Evolutionary conservation across 305 asterid species (phyloP).

Genomic region (Striga hermonthica): DNA sequence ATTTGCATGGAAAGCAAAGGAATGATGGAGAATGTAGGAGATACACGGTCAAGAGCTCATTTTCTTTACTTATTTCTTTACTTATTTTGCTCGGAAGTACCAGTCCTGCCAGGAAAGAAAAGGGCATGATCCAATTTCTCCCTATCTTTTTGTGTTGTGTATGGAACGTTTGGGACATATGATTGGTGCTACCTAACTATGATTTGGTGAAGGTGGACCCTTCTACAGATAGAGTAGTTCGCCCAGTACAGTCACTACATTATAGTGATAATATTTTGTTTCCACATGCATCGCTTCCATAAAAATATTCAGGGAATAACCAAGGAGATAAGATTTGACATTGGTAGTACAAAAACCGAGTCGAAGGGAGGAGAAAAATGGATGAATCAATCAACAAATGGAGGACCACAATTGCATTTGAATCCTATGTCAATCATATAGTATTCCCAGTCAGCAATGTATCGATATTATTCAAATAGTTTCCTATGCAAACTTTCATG

Average conservation of each 20-base stretch:
- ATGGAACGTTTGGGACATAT: too few species aligned
- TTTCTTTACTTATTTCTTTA: too few species aligned
- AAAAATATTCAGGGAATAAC: slow-evolving; percentile 21
- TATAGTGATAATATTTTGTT: slow-evolving; percentile 8
- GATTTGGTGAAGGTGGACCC: too few species aligned
- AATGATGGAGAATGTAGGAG: too few species aligned
- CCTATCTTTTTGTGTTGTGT: too few species aligned
- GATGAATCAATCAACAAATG: slow-evolving; percentile 21
- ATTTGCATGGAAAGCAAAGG: too few species aligned
- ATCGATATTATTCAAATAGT: slow-evolving; percentile 16
- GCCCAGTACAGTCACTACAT: slow-evolving; percentile 14
- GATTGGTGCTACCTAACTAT: too few species aligned
- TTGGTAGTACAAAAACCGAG: slow-evolving; percentile 4
- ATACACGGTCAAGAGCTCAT: too few species aligned
- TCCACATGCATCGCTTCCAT: neutral
- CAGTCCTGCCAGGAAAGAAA: too few species aligned
- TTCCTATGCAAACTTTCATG: neutral
- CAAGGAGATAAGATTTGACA: slow-evolving; percentile 21
- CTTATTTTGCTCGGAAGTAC: too few species aligned
- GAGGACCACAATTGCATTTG: slow-evolving; percentile 25
- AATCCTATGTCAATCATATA: slow-evolving; percentile 12
- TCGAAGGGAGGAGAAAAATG: slow-evolving; percentile 20
- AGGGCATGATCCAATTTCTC: too few species aligned
- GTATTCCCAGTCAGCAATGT: slow-evolving; percentile 15
- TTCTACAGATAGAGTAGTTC: too few species aligned